These are phyloP conservation scores for Fistulinella staudtii DNA, from an alignment of 1,284 basidiomycete genomes.

Conservation along the genomic window DNA sequence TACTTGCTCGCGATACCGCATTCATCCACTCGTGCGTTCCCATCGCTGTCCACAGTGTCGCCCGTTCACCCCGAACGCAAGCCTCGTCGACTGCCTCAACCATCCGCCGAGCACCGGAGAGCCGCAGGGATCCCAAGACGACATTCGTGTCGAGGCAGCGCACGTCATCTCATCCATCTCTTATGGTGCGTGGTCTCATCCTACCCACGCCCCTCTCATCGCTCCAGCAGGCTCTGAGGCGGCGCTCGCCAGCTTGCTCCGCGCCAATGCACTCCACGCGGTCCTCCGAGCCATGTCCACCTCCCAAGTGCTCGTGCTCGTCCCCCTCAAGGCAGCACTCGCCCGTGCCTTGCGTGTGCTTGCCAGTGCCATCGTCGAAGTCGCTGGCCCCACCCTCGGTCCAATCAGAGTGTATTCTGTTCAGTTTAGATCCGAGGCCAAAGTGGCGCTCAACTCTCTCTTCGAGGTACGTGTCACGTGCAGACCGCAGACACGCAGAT, in stretches of 20 bases:
- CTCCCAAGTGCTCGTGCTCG: slow-evolving; percentile 37
- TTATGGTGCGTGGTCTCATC: slow-evolving; percentile 48
- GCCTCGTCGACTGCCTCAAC: slow-evolving; percentile 56
- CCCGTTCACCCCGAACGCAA: slow-evolving; percentile 22
- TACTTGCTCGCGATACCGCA: slow-evolving; percentile 48
- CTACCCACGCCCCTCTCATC: background rate
- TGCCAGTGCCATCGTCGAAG: slow-evolving; percentile 54
- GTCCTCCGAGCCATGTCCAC: slow-evolving; percentile 54
- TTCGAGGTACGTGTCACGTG: slow-evolving; percentile 48
- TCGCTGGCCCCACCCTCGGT: slow-evolving; percentile 62
- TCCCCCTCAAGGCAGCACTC: slow-evolving; percentile 50
- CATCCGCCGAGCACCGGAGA: slow-evolving; percentile 35
- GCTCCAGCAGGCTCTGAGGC: slow-evolving; percentile 50
- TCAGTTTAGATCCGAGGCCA: slow-evolving; percentile 49
- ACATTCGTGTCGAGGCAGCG: slow-evolving; percentile 64
- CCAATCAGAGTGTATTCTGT: slow-evolving; percentile 49
- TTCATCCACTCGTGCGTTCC: slow-evolving; percentile 51
- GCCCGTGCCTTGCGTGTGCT: slow-evolving; percentile 60
- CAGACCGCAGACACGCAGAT: background rate
- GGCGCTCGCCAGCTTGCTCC: slow-evolving; percentile 54
- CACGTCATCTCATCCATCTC: slow-evolving; percentile 70
- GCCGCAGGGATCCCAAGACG: slow-evolving; percentile 38
- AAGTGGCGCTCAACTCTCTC: slow-evolving; percentile 51
- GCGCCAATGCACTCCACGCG: slow-evolving; percentile 50
- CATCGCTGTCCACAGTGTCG: background rate